Conservation (phyloP, 768 basidiomycete species). For the Sporobolomyces phaffii region DNA sequence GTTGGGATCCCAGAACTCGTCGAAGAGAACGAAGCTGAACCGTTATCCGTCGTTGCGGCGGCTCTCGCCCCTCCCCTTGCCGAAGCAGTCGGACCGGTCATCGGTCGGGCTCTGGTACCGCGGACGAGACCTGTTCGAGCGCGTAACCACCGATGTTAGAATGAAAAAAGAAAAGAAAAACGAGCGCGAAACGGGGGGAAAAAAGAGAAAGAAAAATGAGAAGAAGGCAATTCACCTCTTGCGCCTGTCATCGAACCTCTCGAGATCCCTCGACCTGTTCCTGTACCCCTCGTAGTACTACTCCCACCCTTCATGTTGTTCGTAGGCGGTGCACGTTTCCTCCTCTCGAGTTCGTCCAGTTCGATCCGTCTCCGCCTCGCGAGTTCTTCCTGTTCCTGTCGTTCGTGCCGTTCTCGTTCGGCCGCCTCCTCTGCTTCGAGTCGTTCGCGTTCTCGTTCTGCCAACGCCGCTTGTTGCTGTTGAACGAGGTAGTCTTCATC, state of each 20-base stretch:
- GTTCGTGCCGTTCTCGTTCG: neutral
- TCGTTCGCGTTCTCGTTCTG: neutral
- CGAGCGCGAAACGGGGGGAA: too few relatives aligned
- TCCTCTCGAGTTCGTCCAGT: too few relatives aligned
- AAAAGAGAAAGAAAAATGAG: too few relatives aligned
- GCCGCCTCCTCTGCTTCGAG: neutral
- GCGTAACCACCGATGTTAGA: neutral
- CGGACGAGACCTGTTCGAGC: neutral
- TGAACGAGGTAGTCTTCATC: neutral
- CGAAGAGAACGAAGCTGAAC: neutral
- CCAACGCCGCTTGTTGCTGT: neutral
- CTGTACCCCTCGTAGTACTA: neutral
- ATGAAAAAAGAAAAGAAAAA: neutral
- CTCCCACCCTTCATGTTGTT: neutral
- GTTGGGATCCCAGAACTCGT: constrained; percentile 19
- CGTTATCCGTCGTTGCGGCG: neutral
- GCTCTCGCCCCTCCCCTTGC: neutral
- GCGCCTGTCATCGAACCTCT: neutral
- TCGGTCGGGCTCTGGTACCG: constrained; percentile 1
- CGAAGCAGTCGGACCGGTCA: neutral
- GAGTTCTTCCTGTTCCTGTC: neutral
- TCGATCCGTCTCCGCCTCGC: too few relatives aligned
- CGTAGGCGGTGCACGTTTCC: too few relatives aligned
- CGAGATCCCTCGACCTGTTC: neutral
- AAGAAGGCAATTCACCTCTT: neutral